These are phyloP conservation scores for Noccaea caerulescens DNA, from an alignment of 345 rosid genomes.

Conservation along the genomic window DNA sequence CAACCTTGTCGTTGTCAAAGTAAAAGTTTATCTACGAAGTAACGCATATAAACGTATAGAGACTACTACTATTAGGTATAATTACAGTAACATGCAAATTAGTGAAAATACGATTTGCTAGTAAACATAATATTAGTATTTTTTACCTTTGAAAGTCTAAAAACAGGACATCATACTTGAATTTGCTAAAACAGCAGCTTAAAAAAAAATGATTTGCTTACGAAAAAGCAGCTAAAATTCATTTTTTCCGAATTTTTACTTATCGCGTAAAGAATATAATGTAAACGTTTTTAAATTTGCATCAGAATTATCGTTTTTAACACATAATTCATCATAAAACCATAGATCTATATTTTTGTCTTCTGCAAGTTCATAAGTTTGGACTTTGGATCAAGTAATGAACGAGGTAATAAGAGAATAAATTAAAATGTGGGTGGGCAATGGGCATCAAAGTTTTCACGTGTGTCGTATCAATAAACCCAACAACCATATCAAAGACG, in stretches of 20 bases:
- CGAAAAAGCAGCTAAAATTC: too few relatives aligned
- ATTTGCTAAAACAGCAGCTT: too few relatives aligned
- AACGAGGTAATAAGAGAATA: slow-evolving; percentile 16
- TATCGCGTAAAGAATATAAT: background rate
- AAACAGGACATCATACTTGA: background rate
- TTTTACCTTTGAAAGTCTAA: background rate
- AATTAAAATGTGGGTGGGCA: slow-evolving; percentile 33
- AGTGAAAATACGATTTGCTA: background rate
- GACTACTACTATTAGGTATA: background rate
- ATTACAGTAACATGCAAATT: background rate
- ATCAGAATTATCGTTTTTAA: background rate
- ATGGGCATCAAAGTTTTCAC: slow-evolving; percentile 40
- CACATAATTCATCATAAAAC: background rate
- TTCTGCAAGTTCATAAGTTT: background rate
- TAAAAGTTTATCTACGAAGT: background rate
- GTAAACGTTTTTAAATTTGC: background rate
- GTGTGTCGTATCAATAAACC: slow-evolving; percentile 46
- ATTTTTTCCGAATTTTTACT: too few relatives aligned
- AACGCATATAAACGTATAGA: background rate
- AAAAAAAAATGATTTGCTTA: too few relatives aligned
- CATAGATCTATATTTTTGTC: background rate
- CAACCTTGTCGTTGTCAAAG: slow-evolving; percentile 24
- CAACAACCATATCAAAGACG: slow-evolving; percentile 46
- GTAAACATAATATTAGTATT: background rate
- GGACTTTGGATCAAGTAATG: background rate